Base-by-base conservation (phyloP, 2,329 filamentous ascomycete genomes). In the Trichoderma brevicompactum region DNA sequence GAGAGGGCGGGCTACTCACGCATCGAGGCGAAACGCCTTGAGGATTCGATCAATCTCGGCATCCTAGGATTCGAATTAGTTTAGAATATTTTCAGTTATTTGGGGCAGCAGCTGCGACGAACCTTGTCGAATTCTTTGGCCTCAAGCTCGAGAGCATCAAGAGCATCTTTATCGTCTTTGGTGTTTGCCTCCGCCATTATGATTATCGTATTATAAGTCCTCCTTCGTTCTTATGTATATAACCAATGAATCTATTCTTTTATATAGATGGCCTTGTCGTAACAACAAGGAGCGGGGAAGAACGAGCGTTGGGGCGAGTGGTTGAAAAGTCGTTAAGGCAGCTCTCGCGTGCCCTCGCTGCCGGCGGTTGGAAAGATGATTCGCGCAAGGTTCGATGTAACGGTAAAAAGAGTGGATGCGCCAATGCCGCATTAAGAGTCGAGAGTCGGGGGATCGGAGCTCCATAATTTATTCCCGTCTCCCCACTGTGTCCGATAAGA, bases 21-120 rank as follows among this genome's bases (percentile, higher is more conserved):
- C 85, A 75, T 88, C 83, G 17, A 88, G 87, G 72, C 90, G 88
- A 79, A 99, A 99, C 54, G 94, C 92, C 73, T 90, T 91, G 70
- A 96, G 84, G 71, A 99, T 99, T 67, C 94, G 91, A 74, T 96
- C 92, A 73, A 98, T 98, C 77, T 98, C 94, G 66, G 91, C 89
- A 85, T 98, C 95, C 91, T 96, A 3, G 9, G 58, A 64, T 41
- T 66, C 76, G 77, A 17, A 3, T 52, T 40, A 34, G 52, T 41
- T n/a, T n/a, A 7, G 3, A 4, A 23, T 0, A 19, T 12, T 9
- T 19, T 36, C 2, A 19, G 15, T 15, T 36, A 12, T 15, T 12
- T 7, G n/a, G 4, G 10, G 23, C 17, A 28, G 40, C 17, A 56
- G 46, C 36, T 43, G 59, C 12, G 15, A 15, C 66, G 17, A 73